Conservation (phyloP, 2,329 filamentous ascomycete genomes). For the Aspergillus cejpii region DNA sequence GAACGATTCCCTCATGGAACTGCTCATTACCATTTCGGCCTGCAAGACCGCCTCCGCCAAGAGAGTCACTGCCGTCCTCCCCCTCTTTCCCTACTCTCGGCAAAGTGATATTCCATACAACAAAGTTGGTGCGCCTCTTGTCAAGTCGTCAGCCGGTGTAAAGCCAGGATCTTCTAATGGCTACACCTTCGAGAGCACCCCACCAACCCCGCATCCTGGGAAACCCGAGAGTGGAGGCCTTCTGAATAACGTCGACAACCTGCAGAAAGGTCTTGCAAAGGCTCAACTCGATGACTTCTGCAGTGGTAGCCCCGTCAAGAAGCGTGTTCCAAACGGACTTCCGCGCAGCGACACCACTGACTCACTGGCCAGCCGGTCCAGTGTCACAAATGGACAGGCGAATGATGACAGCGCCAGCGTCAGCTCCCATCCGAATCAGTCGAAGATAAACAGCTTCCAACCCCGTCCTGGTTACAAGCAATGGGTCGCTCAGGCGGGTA, state of each 20-base stretch:
- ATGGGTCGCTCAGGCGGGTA: slow-evolving; percentile 97
- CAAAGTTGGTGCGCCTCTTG: slow-evolving; percentile 82
- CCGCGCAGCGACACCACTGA: slow-evolving; percentile 37
- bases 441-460: slow-evolving; percentile 58
- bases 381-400: slow-evolving; percentile 46
- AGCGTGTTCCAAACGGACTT: slow-evolving; percentile 38
- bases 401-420: slow-evolving; percentile 49
- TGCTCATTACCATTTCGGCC: slow-evolving; percentile 96
- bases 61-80: slow-evolving; percentile 86
- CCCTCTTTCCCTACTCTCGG: slow-evolving; percentile 92
- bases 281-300: slow-evolving; percentile 52
- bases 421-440: slow-evolving; percentile 16
- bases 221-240: slow-evolving; percentile 60
- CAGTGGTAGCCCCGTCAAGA: slow-evolving; percentile 40
- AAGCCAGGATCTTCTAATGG: slow-evolving; percentile 43
- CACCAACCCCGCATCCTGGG: slow-evolving; percentile 72
- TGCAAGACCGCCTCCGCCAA: slow-evolving; percentile 92
- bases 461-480: slow-evolving; percentile 92
- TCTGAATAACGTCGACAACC: slow-evolving; percentile 59
- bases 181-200: slow-evolving; percentile 86
- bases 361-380: slow-evolving; percentile 23
- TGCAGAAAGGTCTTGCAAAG: slow-evolving; percentile 68
- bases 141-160: slow-evolving; percentile 52
- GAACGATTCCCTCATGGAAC: slow-evolving; percentile 93
- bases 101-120: slow-evolving; percentile 97